Evolutionary conservation across 306 rosid species (phyloP).

Genomic region (Trichosanthes cucumerina): DNA sequence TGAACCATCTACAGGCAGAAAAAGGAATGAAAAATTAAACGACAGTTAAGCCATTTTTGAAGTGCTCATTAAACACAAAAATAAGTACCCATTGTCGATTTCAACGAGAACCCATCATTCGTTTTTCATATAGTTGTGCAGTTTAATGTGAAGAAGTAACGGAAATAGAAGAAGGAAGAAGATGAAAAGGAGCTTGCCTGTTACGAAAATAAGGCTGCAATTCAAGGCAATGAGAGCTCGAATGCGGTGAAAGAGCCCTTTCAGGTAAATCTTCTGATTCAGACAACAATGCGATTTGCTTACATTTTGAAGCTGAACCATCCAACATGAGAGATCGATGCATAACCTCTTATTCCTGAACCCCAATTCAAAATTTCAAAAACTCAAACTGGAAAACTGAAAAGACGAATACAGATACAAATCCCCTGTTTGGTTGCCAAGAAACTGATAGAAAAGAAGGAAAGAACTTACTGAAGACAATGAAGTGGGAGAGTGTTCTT

Average conservation of each 20-base stretch:
- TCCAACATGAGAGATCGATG: conserved; percentile 83
- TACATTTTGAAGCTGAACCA: conserved; percentile 63
- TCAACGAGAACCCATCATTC: background rate
- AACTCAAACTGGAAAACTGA: background rate
- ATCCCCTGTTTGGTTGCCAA: background rate
- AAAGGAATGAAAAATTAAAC: conserved; percentile 10
- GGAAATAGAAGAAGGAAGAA: background rate
- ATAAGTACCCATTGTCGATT: background rate
- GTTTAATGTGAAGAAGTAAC: background rate
- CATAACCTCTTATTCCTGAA: conserved; percentile 71
- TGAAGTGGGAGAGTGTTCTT: conserved; percentile 75
- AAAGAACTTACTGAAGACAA: conserved; percentile 41
- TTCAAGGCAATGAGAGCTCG: conserved; percentile 72
- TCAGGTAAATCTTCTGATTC: conserved; percentile 47
- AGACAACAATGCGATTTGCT: conserved; percentile 40
- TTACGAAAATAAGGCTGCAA: conserved; percentile 52
- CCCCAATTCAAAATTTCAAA: conserved; percentile 19
- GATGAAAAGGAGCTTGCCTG: conserved; percentile 28
- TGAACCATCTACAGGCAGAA: conserved; percentile 53
- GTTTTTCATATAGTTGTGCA: background rate
- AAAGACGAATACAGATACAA: background rate
- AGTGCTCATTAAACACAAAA: background rate
- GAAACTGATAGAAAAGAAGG: background rate
- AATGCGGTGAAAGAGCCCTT: conserved; percentile 68
- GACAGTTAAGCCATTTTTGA: background rate